Base-by-base conservation (phyloP, 1,284 basidiomycete genomes). In the Heterobasidion occidentale region DNA sequence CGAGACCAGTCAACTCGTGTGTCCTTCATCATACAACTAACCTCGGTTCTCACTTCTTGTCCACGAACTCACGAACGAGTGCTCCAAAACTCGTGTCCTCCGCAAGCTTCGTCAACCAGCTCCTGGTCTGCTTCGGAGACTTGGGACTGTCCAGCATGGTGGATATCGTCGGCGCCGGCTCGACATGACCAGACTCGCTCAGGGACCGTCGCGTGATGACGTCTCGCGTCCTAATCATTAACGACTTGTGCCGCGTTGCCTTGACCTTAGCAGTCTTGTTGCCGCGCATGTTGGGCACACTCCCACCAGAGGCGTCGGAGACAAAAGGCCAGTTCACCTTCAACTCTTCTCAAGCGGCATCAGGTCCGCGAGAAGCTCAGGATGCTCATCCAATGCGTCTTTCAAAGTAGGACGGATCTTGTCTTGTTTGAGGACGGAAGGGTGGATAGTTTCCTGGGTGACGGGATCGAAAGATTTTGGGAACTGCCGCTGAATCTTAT, bases 371-470 rank as follows among this genome's bases (percentile, higher is more conserved):
- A 86, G 62, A 7, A 86, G 65, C 2, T 69, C 63, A 2, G 79
- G 78, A 56, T 79, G 65, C 19, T 70, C 65, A 47, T 68, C 62
- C 36, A 86, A 54, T 19, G 64, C 67, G 9, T 67, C 60, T 9
- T 61, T 61, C 17, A 85, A 62, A 19, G 67, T 63, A 1, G 74
- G 70, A 44, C 70, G 62, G 6, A 75, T 56, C 7, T 64, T 59
- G 7, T 61, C 63, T 61, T 84, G 85, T 42, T 74, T 63, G 36
- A 80, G 64, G 3, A 83, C 81, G 7, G 85, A 87, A 1, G 78
- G 68, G 61, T 88, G 86, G 42, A 87, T 78, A 0, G 65, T 74
- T 67, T 88, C 86, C 52, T 80, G 74, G 0, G 85, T 86, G 7
- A 74, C 59, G n/a, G 75, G 63, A 58, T 81, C 67, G 0, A 68